Evolutionary conservation across 192 early-diverging fungal genomes (phyloP), one percentile per base, ranked within the genome.

Genomic region (Backusella sp.): DNA sequence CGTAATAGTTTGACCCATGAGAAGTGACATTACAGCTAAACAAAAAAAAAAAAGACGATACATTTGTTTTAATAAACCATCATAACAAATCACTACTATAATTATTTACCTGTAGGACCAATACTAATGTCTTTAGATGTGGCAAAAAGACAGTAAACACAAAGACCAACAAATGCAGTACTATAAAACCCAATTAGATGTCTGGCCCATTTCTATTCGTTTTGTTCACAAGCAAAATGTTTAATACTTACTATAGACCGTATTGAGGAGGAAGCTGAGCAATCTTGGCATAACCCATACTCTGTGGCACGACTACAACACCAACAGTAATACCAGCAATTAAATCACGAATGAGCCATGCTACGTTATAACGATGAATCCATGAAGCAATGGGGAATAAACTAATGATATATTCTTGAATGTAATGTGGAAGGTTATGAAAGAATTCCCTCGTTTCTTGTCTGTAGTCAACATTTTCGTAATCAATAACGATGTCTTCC

Each of bases 111-210:
- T 34, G 80, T 81, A 42, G 80, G 80, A 39, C 94, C 94, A 77
- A 94, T 93, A 39, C 90, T 92, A 44, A 92, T 82, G 75, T 89
- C 88, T 82, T 95, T 95, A 12, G 91, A 90, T 9, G 94, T 95
- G 71, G 92, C 92, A 78, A 95, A 93, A 19, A 93, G 84, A 56
- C 84, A 85, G 73, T 95, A 77, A 44, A 44, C 42, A 44, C 42
- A 44, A 44, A 44, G 42, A 44, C 42, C 42, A 17, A 44, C 42
- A 15, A 94, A 92, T 44, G 87, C 85, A 73, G 93, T 74, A 68
- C 77, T 78, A 78, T 52, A 37, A 17, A 41, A 65, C 11, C 26
- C 11, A 70, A 32, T 42, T 44, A 44, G 42, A 14, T 21, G 9
- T 15, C 12, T 17, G 15, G 15, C 32, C 14, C 19, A 8, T 11